Evolutionary conservation across 1,284 basidiomycete species (phyloP).

Genomic region (Sporisorium scitamineum): DNA sequence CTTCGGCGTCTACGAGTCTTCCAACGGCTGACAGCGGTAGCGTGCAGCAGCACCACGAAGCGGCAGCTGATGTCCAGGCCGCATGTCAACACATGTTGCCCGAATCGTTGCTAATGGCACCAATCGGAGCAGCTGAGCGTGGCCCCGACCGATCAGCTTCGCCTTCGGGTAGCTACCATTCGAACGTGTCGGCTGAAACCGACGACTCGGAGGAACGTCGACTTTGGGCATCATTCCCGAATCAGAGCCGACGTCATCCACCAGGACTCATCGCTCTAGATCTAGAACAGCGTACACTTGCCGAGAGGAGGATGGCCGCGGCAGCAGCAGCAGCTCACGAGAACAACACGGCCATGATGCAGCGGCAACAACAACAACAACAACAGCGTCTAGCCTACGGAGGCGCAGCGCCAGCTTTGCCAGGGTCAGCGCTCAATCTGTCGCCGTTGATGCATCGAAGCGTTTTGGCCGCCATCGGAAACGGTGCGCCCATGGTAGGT

Average conservation of each 20-base stretch:
- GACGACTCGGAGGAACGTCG: constrained; percentile 55
- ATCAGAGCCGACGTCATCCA: constrained; percentile 52
- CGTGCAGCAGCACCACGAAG: constrained; percentile 11
- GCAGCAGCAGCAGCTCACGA: constrained; percentile 17
- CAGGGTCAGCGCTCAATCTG: constrained; percentile 15
- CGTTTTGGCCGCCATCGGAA: constrained; percentile 17
- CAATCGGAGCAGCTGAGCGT: constrained; percentile 1
- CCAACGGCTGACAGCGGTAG: constrained; percentile 24
- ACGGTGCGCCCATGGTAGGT: constrained; percentile 6
- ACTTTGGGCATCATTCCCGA: constrained; percentile 56
- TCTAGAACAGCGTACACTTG: constrained; percentile 37
- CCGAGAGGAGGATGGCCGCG: constrained; percentile 18
- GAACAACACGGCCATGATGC: constrained; percentile 13
- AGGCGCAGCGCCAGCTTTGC: background rate
- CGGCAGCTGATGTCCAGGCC: background rate
- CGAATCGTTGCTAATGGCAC: constrained; percentile 19
- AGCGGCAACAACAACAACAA: background rate
- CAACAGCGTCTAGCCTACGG: constrained; percentile 21
- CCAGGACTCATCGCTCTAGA: constrained; percentile 59
- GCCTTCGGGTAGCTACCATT: constrained; percentile 20
- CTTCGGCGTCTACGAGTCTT: constrained; percentile 22
- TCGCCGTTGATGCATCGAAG: constrained; percentile 27
- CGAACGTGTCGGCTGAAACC: constrained; percentile 19
- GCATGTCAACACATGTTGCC: background rate
- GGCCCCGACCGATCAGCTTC: constrained; percentile 15